Evolutionary conservation across 2,329 filamentous ascomycete genomes (phyloP).

Genomic region (Venturiaceae sp.): DNA sequence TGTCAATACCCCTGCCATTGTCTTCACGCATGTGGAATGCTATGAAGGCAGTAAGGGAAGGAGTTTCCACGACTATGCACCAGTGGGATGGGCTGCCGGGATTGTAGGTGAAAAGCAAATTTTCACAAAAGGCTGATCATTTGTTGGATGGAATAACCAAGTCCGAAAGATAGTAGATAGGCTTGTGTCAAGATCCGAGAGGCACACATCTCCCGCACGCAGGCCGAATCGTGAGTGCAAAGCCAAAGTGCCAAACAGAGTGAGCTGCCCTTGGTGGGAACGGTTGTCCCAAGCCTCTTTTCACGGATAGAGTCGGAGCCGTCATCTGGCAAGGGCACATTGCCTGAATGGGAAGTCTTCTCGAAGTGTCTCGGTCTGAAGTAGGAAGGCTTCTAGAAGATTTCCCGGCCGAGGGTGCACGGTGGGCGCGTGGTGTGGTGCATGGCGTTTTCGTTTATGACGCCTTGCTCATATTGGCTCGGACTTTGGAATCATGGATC

Average conservation of each 20-base stretch:
- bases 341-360: background rate
- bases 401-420: background rate
- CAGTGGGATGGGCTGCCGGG: background rate
- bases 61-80: background rate
- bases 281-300: background rate
- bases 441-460: background rate
- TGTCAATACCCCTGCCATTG: background rate
- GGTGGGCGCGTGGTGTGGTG: background rate
- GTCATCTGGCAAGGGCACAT: background rate
- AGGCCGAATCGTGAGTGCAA: background rate
- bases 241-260: background rate
- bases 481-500: background rate
- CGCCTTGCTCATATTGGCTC: background rate
- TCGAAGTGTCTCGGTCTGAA: background rate
- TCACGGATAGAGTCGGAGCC: background rate
- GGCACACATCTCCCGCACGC: background rate
- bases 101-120: background rate
- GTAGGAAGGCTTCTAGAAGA: constrained; percentile 4
- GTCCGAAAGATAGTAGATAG: background rate
- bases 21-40: background rate
- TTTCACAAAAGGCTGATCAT: background rate
- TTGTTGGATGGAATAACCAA: background rate
- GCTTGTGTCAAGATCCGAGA: background rate
- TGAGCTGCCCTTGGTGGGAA: background rate
- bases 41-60: background rate